Conservation (phyloP, 1,284 basidiomycete species). For the Rhodofomes roseus region DNA sequence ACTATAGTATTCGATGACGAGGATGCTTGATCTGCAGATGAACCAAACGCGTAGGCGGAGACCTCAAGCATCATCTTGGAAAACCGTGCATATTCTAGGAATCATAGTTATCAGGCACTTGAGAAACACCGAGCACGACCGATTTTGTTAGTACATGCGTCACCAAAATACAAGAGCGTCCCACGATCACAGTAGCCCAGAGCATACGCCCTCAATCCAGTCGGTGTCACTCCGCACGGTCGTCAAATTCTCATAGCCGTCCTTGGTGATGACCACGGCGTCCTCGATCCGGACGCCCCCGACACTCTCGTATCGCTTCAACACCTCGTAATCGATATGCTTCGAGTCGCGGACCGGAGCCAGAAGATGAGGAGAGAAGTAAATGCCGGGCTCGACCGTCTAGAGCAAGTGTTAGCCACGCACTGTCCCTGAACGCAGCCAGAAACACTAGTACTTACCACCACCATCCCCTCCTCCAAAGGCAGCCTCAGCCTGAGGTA, state of each 20-base stretch:
- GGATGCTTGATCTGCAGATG: background rate
- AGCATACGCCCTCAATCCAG: slow-evolving; percentile 78
- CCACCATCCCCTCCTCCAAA: slow-evolving; percentile 76
- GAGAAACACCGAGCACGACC: too few species aligned
- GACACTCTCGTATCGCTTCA: slow-evolving; percentile 72
- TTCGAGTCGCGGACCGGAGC: slow-evolving; percentile 63
- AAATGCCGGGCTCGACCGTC: slow-evolving; percentile 82
- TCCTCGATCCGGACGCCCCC: slow-evolving; percentile 92
- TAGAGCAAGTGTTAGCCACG: slow-evolving; percentile 5
- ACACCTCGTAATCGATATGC: slow-evolving; percentile 67
- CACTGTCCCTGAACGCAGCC: background rate
- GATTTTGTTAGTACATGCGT: background rate
- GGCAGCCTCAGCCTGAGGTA: slow-evolving; percentile 76
- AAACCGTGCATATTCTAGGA: too few species aligned
- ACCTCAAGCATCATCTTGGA: too few species aligned
- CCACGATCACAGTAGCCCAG: slow-evolving; percentile 44
- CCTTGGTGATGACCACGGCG: slow-evolving; percentile 69
- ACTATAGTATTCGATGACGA: background rate
- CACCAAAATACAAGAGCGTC: background rate
- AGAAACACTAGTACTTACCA: slow-evolving; percentile 45
- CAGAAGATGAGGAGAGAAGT: slow-evolving; percentile 80
- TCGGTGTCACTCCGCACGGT: slow-evolving; percentile 74
- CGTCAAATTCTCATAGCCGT: slow-evolving; percentile 75
- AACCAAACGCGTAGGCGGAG: too few species aligned
- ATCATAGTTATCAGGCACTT: too few species aligned